phyloP scores from a whole-genome alignment of 2,329 filamentous ascomycete species.

The Beauveria bassiana region DNA sequence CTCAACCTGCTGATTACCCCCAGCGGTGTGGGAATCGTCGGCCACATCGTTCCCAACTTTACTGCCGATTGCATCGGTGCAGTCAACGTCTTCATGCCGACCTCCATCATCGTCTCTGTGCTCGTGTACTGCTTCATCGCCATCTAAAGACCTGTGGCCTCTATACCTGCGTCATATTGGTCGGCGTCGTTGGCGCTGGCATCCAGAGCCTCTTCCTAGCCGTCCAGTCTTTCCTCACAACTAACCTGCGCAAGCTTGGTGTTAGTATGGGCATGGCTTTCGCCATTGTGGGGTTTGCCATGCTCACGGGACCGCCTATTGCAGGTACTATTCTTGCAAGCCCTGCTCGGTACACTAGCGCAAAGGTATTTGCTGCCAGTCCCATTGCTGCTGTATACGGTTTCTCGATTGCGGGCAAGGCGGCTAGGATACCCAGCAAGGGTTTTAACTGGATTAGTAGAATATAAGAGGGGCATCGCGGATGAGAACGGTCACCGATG shows the following conservation, averaged over 20 bases:
- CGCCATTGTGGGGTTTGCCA: conserved; percentile 45
- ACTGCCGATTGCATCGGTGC: conserved; percentile 51
- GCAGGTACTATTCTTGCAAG: conserved; percentile 40
- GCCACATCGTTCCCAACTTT: conserved; percentile 50
- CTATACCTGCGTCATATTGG: conserved; percentile 54
- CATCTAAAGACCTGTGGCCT: conserved; percentile 42
- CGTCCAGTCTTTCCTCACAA: conserved; percentile 44
- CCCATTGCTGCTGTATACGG: conserved; percentile 32
- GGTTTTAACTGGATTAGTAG: conserved; percentile 32
- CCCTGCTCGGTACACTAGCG: conserved; percentile 35
- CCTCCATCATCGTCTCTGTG: conserved; percentile 31
- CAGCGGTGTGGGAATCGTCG: conserved; percentile 53
- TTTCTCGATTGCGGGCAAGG: conserved; percentile 32
- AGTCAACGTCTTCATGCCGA: conserved; percentile 52
- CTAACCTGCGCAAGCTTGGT: conserved; percentile 43
- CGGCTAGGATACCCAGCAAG: conserved; percentile 29
- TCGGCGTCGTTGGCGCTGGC: conserved; percentile 53
- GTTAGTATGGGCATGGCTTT: conserved; percentile 53
- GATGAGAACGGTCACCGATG: not conserved
- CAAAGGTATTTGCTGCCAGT: conserved; percentile 40
- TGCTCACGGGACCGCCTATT: conserved; percentile 45
- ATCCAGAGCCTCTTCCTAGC: conserved; percentile 61
- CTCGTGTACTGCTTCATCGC: conserved; percentile 51
- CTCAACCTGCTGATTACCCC: conserved; percentile 57
- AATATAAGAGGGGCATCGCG: conserved; percentile 20